Evolutionary conservation across 805 yeast species (phyloP).

Genomic region (Zygotorulaspora florentina): DNA sequence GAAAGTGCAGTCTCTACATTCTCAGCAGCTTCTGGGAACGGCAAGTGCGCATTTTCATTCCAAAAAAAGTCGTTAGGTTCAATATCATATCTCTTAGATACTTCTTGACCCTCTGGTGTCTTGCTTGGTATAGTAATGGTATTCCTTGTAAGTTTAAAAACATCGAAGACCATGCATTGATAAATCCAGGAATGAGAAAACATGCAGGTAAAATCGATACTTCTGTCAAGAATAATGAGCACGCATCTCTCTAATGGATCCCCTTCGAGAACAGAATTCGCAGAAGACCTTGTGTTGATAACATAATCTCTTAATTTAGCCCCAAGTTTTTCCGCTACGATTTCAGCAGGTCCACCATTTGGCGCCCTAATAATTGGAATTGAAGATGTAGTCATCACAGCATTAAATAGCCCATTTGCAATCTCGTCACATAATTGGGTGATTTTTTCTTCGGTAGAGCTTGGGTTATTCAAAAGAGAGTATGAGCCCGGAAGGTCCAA

Average conservation of each 20-base stretch:
- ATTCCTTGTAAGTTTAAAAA: slow-evolving; percentile 75
- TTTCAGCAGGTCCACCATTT: slow-evolving; percentile 91
- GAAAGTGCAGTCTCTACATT: slow-evolving; percentile 83
- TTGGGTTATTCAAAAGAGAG: slow-evolving; percentile 63
- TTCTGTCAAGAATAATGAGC: slow-evolving; percentile 78
- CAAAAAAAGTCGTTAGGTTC: slow-evolving; percentile 95
- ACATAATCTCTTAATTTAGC: slow-evolving; percentile 80
- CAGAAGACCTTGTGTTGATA: slow-evolving; percentile 49
- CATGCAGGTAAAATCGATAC: slow-evolving; percentile 88
- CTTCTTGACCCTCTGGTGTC: slow-evolving; percentile 36
- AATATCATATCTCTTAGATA: slow-evolving; percentile 68
- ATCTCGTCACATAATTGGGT: slow-evolving; percentile 62
- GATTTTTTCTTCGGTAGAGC: slow-evolving; percentile 70
- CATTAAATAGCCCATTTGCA: slow-evolving; percentile 76
- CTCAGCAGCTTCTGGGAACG: slow-evolving; percentile 99
- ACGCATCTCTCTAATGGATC: slow-evolving; percentile 60
- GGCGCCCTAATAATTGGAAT: slow-evolving; percentile 91
- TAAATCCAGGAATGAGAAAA: slow-evolving; percentile 97
- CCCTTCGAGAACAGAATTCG: slow-evolving; percentile 17
- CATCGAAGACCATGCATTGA: slow-evolving; percentile 93
- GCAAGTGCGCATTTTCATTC: slow-evolving; percentile 75
- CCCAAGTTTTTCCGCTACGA: slow-evolving; percentile 84
- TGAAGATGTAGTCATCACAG: slow-evolving; percentile 69
- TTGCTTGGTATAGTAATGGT: slow-evolving; percentile 60
- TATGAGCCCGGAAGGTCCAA: slow-evolving; percentile 66